Evolutionary conservation across 805 yeast genomes (phyloP).

Genomic region (Pichia gijzeniarum): DNA sequence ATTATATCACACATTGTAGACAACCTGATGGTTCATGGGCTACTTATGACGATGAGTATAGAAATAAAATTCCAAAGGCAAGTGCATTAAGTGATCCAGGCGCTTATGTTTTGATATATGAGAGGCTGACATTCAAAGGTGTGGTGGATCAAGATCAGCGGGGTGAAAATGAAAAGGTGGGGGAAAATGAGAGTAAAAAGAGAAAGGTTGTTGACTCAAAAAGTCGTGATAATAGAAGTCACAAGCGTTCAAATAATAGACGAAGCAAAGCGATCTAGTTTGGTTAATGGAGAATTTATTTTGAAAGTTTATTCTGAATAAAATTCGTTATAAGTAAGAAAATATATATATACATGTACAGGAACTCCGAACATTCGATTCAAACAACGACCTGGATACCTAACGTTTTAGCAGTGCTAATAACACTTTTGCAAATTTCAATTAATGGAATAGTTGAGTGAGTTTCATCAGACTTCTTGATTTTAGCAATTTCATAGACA

Average conservation of each 20-base stretch:
- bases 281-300: too few species aligned
- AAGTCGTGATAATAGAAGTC: too few species aligned
- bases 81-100: conserved; percentile 76
- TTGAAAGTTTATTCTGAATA: too few species aligned
- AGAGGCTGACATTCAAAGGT: conserved; percentile 60
- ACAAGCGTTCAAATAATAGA: neutral
- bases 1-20: conserved; percentile 82
- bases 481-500: conserved; percentile 88
- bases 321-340: too few species aligned
- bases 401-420: conserved; percentile 83
- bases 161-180: neutral
- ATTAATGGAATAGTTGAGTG: conserved; percentile 66
- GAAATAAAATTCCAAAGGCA: conserved; percentile 63
- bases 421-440: conserved; percentile 71
- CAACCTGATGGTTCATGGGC: conserved; percentile 94
- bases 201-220: conserved; percentile 12
- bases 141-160: neutral
- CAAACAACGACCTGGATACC: conserved; percentile 79
- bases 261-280: neutral
- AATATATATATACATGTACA: too few species aligned
- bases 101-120: conserved; percentile 85
- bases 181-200: conserved; percentile 6
- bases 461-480: conserved; percentile 79
- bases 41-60: conserved; percentile 88
- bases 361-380: conserved; percentile 1